Evolutionary conservation across 805 yeast species (phyloP).

Genomic region (Myxozyma neglecta): DNA sequence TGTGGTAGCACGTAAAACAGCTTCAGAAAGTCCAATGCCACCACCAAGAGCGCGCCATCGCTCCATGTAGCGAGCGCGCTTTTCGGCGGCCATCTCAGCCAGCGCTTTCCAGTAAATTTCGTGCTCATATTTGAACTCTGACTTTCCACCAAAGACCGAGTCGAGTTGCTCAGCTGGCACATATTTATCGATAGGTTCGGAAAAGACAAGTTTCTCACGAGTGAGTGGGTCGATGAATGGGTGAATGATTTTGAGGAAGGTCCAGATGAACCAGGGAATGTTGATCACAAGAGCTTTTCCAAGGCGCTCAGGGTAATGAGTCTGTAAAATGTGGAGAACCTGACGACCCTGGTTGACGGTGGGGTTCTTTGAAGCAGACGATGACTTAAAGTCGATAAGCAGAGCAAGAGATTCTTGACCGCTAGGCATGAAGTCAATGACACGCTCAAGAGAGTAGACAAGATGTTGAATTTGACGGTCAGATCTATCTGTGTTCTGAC

Average conservation of each 20-base stretch:
- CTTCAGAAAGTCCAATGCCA: slow-evolving; percentile 76
- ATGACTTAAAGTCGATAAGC: slow-evolving; percentile 86
- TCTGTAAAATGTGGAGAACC: slow-evolving; percentile 88
- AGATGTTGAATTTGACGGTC: slow-evolving; percentile 93
- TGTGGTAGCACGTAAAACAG: slow-evolving; percentile 61
- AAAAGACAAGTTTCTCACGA: slow-evolving; percentile 87
- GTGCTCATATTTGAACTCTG: slow-evolving; percentile 82
- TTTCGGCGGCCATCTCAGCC: slow-evolving; percentile 58
- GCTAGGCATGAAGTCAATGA: slow-evolving; percentile 90
- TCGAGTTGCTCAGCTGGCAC: slow-evolving; percentile 83
- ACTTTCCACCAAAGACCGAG: slow-evolving; percentile 77
- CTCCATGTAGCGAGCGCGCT: slow-evolving; percentile 61
- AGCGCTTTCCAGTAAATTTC: slow-evolving; percentile 74
- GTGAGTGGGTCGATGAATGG: slow-evolving; percentile 97
- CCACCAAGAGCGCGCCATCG: slow-evolving; percentile 73
- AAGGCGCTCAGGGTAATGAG: slow-evolving; percentile 95
- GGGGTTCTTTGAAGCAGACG: slow-evolving; percentile 77
- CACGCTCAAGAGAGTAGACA: slow-evolving; percentile 89
- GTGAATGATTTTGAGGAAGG: slow-evolving; percentile 83
- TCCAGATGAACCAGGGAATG: slow-evolving; percentile 92
- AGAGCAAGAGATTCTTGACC: slow-evolving; percentile 94
- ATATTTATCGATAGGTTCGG: slow-evolving; percentile 80
- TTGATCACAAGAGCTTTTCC: slow-evolving; percentile 91
- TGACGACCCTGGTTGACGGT: slow-evolving; percentile 85
- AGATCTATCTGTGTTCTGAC: slow-evolving; percentile 90